phyloP scores from a whole-genome alignment of 225 moss, liverwort and hornwort genomes.

The Polytrichum formosum region DNA sequence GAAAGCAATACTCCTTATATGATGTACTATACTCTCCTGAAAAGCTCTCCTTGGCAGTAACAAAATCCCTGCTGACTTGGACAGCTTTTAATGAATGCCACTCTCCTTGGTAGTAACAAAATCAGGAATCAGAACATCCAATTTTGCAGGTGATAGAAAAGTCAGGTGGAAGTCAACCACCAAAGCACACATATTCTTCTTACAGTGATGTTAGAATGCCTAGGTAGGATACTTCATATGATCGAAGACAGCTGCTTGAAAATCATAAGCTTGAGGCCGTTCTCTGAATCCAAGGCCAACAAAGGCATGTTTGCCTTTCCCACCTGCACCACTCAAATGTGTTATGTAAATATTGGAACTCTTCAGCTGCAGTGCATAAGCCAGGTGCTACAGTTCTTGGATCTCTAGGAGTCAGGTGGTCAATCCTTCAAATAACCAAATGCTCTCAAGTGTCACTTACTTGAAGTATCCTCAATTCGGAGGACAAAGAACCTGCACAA shows the following conservation, averaged over 20 bases:
- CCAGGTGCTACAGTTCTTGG: neutral
- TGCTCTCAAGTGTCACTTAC: constrained; percentile 28
- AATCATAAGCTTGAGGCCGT: constrained; percentile 94
- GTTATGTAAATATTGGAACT: neutral
- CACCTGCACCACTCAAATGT: constrained; percentile 30
- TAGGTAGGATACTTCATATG: constrained; percentile 75
- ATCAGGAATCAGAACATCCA: too few relatives aligned
- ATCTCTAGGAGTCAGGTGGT: neutral
- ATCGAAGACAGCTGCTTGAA: constrained; percentile 95
- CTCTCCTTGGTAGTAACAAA: too few relatives aligned
- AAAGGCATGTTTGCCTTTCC: constrained; percentile 87
- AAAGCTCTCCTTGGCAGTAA: too few relatives aligned
- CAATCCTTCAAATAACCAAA: neutral
- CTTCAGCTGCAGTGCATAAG: neutral
- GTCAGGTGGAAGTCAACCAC: too few relatives aligned
- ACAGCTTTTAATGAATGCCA: neutral
- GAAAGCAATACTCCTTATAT: neutral
- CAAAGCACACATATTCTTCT: too few relatives aligned
- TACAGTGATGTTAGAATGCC: too few relatives aligned
- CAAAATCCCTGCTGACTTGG: too few relatives aligned
- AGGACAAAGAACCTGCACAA: constrained; percentile 94
- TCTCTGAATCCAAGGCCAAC: constrained; percentile 96
- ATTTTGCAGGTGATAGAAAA: too few relatives aligned
- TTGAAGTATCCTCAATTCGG: constrained; percentile 86
- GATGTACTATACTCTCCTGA: too few relatives aligned